Base-by-base conservation (phyloP, 2,329 filamentous ascomycete genomes). In the Aureobasidium sp. region DNA sequence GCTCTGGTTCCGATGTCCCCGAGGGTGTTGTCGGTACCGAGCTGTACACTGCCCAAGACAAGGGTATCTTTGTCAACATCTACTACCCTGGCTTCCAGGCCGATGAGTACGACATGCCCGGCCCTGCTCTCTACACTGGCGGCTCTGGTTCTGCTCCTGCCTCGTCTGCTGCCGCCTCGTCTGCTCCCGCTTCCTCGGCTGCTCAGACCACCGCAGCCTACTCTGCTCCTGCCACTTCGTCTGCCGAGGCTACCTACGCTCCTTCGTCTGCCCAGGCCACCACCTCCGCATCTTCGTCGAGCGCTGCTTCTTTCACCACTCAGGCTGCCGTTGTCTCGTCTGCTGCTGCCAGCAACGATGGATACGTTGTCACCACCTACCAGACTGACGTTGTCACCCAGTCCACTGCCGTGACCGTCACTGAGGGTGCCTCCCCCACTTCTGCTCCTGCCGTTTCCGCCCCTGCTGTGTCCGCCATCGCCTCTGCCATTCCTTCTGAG, bases 51-150 rank as follows among this genome's bases (percentile, higher is more conserved):
- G 74, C 77, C 67, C 72, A 75, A 60, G 84, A 86, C 70, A 71
- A 81, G 13, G 85, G 85, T 63, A 83, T 87, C 68, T 66, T 77
- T 64, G 74, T 85, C 77, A 82, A 82, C 77, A 79, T 87, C 72
- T 86, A 86, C 78, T 67, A 74, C 59, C 67, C 71, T 7, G 68
- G 80, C 62, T 70, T 67, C 65, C 73, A 25, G 8, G 11, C 50
- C 5, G 50, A 68, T 47, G 27, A 42, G 30, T 84, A 84, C 69
- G 66, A 68, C 29, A 82, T 83, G 47, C 81, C 81, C 27, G 82
- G 82, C 21, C 81, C 81, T 16, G 67, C 72, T 53, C 68, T 75
- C 49, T 68, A 64, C 41, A 61, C 62, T 39, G 64, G 37, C 49
- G 57, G 57, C 32, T 55, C 59, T 44, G 49, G 63, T 34, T 59